phyloP scores from a whole-genome alignment of 108 stramenopile species.

The Nitzschia putrida region DNA sequence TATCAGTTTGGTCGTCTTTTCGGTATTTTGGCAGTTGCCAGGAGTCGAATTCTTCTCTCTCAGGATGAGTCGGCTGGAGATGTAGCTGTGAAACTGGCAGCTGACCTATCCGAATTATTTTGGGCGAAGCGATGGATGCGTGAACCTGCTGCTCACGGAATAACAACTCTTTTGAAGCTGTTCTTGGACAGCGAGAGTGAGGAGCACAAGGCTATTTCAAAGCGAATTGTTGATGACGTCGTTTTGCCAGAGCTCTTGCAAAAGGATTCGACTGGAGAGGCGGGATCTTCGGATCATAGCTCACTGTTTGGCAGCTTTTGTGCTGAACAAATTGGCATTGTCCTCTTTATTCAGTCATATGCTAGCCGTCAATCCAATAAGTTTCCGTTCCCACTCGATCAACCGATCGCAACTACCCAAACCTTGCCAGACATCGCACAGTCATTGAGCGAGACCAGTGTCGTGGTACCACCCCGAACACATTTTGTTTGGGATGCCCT shows the following conservation, averaged over 20 bases:
- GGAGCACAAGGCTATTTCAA: constrained; percentile 7
- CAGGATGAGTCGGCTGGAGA: constrained; percentile 13
- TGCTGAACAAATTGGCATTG: constrained; percentile 70
- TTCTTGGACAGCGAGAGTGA: constrained; percentile 25
- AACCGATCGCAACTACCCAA: constrained; percentile 54
- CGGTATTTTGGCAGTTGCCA: constrained; percentile 72
- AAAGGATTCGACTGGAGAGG: constrained; percentile 5
- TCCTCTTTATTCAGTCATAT: constrained; percentile 58
- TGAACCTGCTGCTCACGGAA: constrained; percentile 78
- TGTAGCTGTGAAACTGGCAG: constrained; percentile 9
- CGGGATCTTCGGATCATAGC: constrained; percentile 14
- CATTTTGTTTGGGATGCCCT: constrained; percentile 85
- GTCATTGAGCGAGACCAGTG: constrained; percentile 63
- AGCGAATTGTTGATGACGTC: constrained; percentile 43
- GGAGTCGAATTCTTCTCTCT: constrained; percentile 61
- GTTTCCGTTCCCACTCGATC: constrained; percentile 49
- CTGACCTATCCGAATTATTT: constrained; percentile 77
- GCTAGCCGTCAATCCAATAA: constrained; percentile 3
- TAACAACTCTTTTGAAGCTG: constrained; percentile 59
- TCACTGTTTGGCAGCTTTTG: constrained; percentile 43
- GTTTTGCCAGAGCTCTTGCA: constrained; percentile 60
- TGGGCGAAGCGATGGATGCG: constrained; percentile 76
- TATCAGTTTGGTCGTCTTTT: constrained; percentile 82
- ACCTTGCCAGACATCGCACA: constrained; percentile 42
- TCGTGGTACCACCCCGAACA: constrained; percentile 65